phyloP scores from a whole-genome alignment of 768 basidiomycete genomes.

The Cubamyces lactineus region DNA sequence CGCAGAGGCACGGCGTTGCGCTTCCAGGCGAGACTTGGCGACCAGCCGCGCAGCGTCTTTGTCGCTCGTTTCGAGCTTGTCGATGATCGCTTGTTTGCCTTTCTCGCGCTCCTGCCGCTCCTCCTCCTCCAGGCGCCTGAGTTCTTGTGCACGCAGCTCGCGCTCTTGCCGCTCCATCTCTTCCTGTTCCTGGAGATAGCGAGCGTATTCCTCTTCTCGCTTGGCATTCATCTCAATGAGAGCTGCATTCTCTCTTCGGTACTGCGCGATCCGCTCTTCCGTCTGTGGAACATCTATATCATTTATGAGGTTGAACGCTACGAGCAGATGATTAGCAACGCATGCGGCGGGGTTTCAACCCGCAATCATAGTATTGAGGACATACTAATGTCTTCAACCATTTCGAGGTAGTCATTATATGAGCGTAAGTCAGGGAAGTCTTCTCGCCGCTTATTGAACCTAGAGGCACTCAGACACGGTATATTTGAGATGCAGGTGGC shows the following conservation, averaged over 20 bases:
- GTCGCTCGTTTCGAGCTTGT: conserved; percentile 77
- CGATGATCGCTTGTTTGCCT: conserved; percentile 73
- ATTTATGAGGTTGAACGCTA: conserved; percentile 95
- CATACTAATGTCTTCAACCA: conserved; percentile 90
- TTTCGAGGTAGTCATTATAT: conserved; percentile 96
- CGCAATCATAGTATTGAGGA: not conserved
- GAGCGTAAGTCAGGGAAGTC: conserved; percentile 80
- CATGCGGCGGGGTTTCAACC: conserved; percentile 9
- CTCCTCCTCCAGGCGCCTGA: conserved; percentile 70
- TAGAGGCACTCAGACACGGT: conserved; percentile 35
- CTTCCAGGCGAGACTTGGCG: conserved; percentile 67
- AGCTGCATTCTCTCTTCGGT: conserved; percentile 79
- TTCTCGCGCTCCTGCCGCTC: conserved; percentile 79
- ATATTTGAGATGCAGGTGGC: not conserved
- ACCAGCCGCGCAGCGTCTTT: conserved; percentile 72
- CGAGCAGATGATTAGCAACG: conserved; percentile 4
- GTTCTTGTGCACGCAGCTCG: conserved; percentile 67
- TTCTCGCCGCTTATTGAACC: conserved; percentile 92
- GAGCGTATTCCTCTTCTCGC: conserved; percentile 77
- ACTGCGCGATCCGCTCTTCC: conserved; percentile 79
- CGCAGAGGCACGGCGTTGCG: conserved; percentile 61
- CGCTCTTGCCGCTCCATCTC: conserved; percentile 75
- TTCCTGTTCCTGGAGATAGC: conserved; percentile 75
- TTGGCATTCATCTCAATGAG: conserved; percentile 84
- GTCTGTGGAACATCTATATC: conserved; percentile 81